Conservation (phyloP, 2,329 filamentous ascomycete species). For the Whalleya microplaca region DNA sequence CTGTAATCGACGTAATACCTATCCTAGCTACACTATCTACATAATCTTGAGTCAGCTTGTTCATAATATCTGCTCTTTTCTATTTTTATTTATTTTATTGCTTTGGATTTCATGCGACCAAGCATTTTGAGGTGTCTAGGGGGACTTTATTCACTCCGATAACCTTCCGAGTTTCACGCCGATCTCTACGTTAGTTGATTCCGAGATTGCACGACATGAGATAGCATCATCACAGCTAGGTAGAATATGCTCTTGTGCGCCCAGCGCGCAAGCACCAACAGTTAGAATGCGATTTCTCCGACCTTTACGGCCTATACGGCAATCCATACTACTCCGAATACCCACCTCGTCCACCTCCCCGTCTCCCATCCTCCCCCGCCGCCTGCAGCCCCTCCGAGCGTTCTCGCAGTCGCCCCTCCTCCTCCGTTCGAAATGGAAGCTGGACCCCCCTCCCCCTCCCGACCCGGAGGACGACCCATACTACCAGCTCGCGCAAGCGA, state of each 20-base stretch:
- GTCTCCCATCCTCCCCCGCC: constrained; percentile 1
- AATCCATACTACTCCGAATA: constrained; percentile 1
- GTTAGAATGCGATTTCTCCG: constrained; percentile 26
- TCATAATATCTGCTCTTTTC: constrained; percentile 11
- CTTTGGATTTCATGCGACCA: not conserved
- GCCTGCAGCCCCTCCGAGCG: constrained; percentile 9
- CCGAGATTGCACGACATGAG: no score
- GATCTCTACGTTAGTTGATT: no score
- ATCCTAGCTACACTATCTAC: no score
- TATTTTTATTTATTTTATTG: constrained; percentile 13
- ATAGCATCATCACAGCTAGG: not conserved
- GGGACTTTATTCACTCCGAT: no score
- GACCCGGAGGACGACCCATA: constrained; percentile 19
- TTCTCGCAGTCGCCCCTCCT: constrained; percentile 25
- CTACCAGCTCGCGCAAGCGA: constrained; percentile 30
- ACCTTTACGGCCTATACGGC: constrained; percentile 14
- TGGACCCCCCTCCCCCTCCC: constrained; percentile 26
- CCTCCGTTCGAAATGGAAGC: constrained; percentile 19
- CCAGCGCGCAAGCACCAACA: no score
- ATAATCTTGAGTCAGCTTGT: not conserved
- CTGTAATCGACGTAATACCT: no score
- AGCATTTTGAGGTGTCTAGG: no score
- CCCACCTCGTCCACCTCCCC: no score
- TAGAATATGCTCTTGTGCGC: not conserved
- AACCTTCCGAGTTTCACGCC: no score